phyloP scores from a whole-genome alignment of 2,329 filamentous ascomycete species.

The Aureobasidium sp. region DNA sequence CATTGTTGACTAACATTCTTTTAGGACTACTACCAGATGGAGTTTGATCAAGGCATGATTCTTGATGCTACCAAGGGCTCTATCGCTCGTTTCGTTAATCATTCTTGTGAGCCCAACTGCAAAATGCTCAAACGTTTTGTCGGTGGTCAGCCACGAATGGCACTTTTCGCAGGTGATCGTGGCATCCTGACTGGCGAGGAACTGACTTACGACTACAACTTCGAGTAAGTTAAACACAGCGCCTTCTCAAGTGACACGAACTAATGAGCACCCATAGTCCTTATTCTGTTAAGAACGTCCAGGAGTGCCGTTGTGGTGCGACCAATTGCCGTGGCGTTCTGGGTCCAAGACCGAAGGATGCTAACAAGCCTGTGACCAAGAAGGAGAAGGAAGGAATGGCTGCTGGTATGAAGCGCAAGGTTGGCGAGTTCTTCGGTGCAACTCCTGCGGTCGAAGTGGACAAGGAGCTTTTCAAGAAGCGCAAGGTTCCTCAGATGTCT shows the following conservation, averaged over 20 bases:
- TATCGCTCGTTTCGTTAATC: conserved; percentile 96
- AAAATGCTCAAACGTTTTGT: conserved; percentile 96
- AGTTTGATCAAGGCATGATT: conserved; percentile 96
- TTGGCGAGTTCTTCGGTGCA: conserved; percentile 3
- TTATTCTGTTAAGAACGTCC: conserved; percentile 56
- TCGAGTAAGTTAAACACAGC: conserved; percentile 50
- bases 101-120: conserved; percentile 94
- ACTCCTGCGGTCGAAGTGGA: background rate
- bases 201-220: conserved; percentile 86
- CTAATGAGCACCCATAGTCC: conserved; percentile 32
- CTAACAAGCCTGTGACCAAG: conserved; percentile 24
- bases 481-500: conserved; percentile 17
- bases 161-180: conserved; percentile 82
- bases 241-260: background rate
- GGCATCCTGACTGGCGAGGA: conserved; percentile 94
- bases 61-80: conserved; percentile 94
- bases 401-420: conserved; percentile 16
- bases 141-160: conserved; percentile 88
- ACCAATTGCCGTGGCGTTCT: conserved; percentile 54
- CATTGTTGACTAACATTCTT: background rate
- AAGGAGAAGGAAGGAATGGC: conserved; percentile 17
- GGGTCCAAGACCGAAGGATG: conserved; percentile 49
- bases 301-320: conserved; percentile 55
- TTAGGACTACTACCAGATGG: conserved; percentile 97
- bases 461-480: conserved; percentile 19